Percentiles rank a stretch among this genome's conserved stretches.
Conservation (phyloP, 345 rosid species). For the Passiflora organensis region DNA sequence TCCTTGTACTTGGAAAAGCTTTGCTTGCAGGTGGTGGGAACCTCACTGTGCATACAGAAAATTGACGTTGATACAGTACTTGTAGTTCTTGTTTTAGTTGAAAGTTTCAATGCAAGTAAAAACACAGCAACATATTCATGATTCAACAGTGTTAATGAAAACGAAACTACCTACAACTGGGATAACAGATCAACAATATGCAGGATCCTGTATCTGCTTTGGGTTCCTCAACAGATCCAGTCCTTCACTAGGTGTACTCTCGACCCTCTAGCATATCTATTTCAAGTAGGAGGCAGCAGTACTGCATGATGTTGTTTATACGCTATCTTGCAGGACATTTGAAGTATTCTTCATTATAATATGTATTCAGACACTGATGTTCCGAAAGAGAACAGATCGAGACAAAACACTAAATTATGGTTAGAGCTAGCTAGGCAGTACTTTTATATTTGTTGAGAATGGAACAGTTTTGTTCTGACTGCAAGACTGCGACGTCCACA, state of each 20-base stretch:
- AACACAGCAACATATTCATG: neutral
- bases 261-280: too few relatives aligned
- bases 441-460: neutral
- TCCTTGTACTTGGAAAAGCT: conserved; percentile 15
- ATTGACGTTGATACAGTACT: conserved; percentile 8
- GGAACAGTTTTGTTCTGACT: conserved; percentile 11
- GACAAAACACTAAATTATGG: neutral
- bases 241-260: neutral
- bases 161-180: neutral
- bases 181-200: neutral
- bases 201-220: conserved; percentile 19
- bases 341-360: too few relatives aligned
- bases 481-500: conserved; percentile 24
- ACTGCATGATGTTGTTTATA: too few relatives aligned
- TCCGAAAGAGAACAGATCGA: neutral
- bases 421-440: neutral
- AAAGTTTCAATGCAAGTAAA: conserved; percentile 19
- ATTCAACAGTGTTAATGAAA: conserved; percentile 13
- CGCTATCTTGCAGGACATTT: too few relatives aligned
- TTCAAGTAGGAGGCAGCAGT: too few relatives aligned
- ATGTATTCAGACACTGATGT: neutral
- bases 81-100: conserved; percentile 13
- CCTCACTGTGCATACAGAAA: conserved; percentile 5
- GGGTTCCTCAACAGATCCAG: conserved; percentile 15
- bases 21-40: conserved; percentile 2